Evolutionary conservation across 805 yeast genomes (phyloP), one percentile per base, ranked within the genome.

Genomic region (Suhomyces emberorum): DNA sequence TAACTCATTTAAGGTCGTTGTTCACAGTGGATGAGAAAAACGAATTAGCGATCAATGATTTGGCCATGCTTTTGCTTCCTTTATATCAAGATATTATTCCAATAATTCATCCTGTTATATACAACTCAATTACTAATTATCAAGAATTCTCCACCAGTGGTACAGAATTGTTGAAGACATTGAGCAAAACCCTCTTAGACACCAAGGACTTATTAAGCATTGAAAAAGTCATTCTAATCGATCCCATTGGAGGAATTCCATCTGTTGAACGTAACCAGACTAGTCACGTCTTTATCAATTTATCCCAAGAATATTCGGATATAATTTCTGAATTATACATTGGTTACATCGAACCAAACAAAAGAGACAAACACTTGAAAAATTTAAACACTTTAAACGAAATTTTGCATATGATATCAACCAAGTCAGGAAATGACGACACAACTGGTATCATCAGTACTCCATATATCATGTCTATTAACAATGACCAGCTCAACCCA

Each of bases 361-460:
- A 52, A 21, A 63, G 78, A 30, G 77, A 71, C 40, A 59, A 66
- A 9, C 96, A 88, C 55, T 47, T 81, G n/a, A 58, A 65, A 16
- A 88, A 91, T 52, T 61, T 93, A 20, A 50, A 64, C n/a, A 68
- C 80, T 6, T 79, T 91, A 84, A 71, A 80, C 33, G 60, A 66
- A 2, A 57, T 83, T 1, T 63, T 88, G 24, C 57, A 61, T 3
- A 40, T 61, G 7, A 63, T 81, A 2, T 77, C 87, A 1, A 58
- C 76, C 1, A 51, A 38, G 10, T 46, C 61, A 2, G 49, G 54
- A 1, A 54, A 52, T 31, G 66, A 63, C 36, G 77, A 61, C 17
- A 49, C 89, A 1, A 80, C 95, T 0, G 98, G 96, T 0, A 65
- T 93, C 3, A 83, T 93, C 22, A 91, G 98, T 0, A 87, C 97